These are phyloP conservation scores for Mycosphaerelloides madeirae DNA, from an alignment of 2,329 filamentous ascomycete genomes.

Conservation along the genomic window DNA sequence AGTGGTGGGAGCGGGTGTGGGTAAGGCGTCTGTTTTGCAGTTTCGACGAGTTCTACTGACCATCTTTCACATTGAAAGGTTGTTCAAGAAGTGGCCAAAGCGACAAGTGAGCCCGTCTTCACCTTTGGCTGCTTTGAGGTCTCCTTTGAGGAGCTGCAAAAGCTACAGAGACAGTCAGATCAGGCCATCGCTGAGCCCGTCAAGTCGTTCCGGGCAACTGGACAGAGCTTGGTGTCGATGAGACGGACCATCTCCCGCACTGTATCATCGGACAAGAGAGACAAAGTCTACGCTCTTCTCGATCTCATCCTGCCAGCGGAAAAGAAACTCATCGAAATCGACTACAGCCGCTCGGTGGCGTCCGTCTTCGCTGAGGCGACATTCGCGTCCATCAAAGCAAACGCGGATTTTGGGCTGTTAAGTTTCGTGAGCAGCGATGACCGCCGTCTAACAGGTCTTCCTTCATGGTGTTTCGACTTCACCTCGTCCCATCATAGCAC, in stretches of 20 bases:
- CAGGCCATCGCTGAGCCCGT: background rate
- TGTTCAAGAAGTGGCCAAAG: background rate
- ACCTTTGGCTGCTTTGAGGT: background rate
- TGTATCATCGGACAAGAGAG: background rate
- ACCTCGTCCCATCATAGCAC: background rate
- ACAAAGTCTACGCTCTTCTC: constrained; percentile 7
- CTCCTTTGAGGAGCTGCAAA: background rate
- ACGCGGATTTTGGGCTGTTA: background rate
- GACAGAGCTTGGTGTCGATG: background rate
- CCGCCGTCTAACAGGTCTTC: no score
- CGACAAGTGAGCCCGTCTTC: background rate
- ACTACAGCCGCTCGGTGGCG: background rate
- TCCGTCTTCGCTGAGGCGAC: constrained; percentile 1
- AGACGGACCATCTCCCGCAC: background rate
- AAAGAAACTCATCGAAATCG: background rate
- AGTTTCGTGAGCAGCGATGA: background rate
- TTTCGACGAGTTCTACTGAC: background rate
- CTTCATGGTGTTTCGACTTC: background rate
- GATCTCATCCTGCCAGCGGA: background rate
- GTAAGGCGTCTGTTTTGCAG: background rate
- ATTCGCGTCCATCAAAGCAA: background rate
- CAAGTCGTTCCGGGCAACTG: background rate
- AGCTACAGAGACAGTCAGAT: background rate
- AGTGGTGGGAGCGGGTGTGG: background rate
- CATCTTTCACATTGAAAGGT: background rate